Evolutionary conservation across 148 eudicot genomes (phyloP).

Genomic region (Pharnaceum exiguum): DNA sequence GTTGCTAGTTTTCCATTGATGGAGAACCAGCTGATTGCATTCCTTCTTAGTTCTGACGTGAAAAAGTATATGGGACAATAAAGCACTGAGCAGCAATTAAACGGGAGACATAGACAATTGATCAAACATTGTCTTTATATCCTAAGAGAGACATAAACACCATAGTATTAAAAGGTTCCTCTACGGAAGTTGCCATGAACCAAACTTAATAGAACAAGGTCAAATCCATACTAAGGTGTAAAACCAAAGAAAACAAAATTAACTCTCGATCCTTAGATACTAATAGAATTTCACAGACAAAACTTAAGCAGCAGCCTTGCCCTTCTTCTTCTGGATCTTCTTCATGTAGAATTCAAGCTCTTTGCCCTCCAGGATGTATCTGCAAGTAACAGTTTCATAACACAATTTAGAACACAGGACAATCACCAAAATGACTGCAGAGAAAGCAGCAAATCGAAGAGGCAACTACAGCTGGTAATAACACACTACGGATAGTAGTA

Average conservation of each 20-base stretch:
- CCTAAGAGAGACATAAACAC: too few relatives aligned
- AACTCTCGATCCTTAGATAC: not conserved
- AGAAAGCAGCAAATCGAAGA: too few relatives aligned
- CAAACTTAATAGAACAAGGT: constrained; percentile 9
- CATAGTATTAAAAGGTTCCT: constrained; percentile 11
- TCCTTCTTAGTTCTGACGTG: too few relatives aligned
- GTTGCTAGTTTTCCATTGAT: too few relatives aligned
- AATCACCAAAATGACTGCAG: not conserved
- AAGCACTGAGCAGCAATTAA: too few relatives aligned
- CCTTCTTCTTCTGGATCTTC: constrained; percentile 77
- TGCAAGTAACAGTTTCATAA: constrained; percentile 9
- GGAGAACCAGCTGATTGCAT: too few relatives aligned
- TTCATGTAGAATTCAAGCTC: constrained; percentile 82
- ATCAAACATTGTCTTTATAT: too few relatives aligned
- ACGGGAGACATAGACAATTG: too few relatives aligned
- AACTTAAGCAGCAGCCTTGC: constrained; percentile 53
- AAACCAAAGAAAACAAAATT: not conserved
- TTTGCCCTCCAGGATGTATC: constrained; percentile 71
- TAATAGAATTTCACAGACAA: constrained; percentile 4
- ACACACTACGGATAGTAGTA: too few relatives aligned
- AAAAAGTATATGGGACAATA: too few relatives aligned
- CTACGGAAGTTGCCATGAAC: not conserved
- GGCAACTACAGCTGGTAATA: too few relatives aligned
- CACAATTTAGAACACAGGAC: not conserved
- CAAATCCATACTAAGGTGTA: constrained; percentile 1